Percentiles rank a stretch among this genome's conserved stretches.
These are phyloP conservation scores for Colletotrichum chrysophilum DNA, from an alignment of 2,329 filamentous ascomycete genomes.

Conservation along the genomic window DNA sequence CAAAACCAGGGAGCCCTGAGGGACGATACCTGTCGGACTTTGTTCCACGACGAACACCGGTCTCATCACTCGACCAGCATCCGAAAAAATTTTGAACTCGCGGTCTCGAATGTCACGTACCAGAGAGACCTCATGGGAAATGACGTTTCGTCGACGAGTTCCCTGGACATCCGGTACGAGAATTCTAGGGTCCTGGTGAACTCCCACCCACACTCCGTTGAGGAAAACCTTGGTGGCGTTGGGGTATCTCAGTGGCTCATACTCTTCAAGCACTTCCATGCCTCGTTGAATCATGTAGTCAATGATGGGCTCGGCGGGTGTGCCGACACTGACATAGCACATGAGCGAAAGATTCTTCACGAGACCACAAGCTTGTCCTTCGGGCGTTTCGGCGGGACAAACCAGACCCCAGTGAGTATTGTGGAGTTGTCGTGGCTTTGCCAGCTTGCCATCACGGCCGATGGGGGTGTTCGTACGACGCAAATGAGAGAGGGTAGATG, in stretches of 20 bases:
- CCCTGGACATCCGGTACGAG: slow-evolving; percentile 81
- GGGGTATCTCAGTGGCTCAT: slow-evolving; percentile 82
- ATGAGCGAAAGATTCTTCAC: slow-evolving; percentile 98
- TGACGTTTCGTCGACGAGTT: slow-evolving; percentile 79
- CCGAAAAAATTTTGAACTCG: slow-evolving; percentile 98
- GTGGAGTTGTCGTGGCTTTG: slow-evolving; percentile 96
- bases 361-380: slow-evolving; percentile 96
- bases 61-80: slow-evolving; percentile 92
- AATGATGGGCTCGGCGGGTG: slow-evolving; percentile 85
- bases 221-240: slow-evolving; percentile 98
- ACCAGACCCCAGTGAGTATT: slow-evolving; percentile 99
- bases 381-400: slow-evolving; percentile 95
- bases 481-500: slow-evolving; percentile 95
- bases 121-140: slow-evolving; percentile 92
- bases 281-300: slow-evolving; percentile 96
- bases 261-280: slow-evolving; percentile 97
- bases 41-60: slow-evolving; percentile 95
- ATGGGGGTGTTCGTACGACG: slow-evolving; percentile 97
- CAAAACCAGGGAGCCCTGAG: slow-evolving; percentile 79
- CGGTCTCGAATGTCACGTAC: slow-evolving; percentile 96
- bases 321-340: slow-evolving; percentile 97
- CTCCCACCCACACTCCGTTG: slow-evolving; percentile 97
- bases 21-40: slow-evolving; percentile 63
- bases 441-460: slow-evolving; percentile 96
- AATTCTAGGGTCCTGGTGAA: slow-evolving; percentile 87